These are phyloP conservation scores for Cyanidioschyzon merolae DNA, from an alignment of 23 red algal genomes.

Conservation along the genomic window DNA sequence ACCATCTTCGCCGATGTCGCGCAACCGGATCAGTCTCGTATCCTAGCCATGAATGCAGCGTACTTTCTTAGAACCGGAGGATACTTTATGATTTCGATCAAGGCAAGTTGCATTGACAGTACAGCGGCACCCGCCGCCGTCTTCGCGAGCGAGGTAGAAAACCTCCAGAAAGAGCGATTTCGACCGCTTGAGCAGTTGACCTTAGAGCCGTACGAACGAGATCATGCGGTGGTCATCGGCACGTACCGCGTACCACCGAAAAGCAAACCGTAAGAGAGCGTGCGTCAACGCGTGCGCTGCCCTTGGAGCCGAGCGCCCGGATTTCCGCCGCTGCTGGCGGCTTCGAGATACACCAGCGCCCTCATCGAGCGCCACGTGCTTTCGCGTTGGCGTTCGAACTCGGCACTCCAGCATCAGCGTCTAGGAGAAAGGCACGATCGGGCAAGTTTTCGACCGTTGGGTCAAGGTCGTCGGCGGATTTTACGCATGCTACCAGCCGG, in stretches of 20 bases:
- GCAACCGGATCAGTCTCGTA: constrained; percentile 95
- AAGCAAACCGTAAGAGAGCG: constrained; percentile 4
- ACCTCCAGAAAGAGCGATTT: constrained; percentile 70
- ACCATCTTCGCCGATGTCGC: constrained; percentile 98
- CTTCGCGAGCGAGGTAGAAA: constrained; percentile 95
- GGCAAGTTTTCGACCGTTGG: too few species aligned
- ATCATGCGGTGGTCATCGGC: constrained; percentile 89
- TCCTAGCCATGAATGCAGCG: constrained; percentile 83
- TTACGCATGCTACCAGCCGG: too few species aligned
- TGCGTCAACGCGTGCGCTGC: background rate
- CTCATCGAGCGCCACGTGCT: too few species aligned
- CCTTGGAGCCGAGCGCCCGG: too few species aligned
- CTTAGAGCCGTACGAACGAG: constrained; percentile 94
- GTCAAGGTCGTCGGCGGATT: too few species aligned
- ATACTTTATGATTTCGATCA: constrained; percentile 97
- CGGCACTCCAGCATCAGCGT: too few species aligned
- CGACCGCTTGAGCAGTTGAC: constrained; percentile 82
- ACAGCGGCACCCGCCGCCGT: constrained; percentile 86
- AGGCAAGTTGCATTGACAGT: constrained; percentile 94
- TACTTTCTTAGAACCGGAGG: constrained; percentile 89
- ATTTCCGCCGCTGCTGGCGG: too few species aligned
- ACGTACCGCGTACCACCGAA: constrained; percentile 31
- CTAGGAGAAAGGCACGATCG: too few species aligned
- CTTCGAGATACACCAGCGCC: too few species aligned
- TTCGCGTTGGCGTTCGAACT: too few species aligned